phyloP scores from a whole-genome alignment of 345 rosid species.

The Hibiscus syriacus region DNA sequence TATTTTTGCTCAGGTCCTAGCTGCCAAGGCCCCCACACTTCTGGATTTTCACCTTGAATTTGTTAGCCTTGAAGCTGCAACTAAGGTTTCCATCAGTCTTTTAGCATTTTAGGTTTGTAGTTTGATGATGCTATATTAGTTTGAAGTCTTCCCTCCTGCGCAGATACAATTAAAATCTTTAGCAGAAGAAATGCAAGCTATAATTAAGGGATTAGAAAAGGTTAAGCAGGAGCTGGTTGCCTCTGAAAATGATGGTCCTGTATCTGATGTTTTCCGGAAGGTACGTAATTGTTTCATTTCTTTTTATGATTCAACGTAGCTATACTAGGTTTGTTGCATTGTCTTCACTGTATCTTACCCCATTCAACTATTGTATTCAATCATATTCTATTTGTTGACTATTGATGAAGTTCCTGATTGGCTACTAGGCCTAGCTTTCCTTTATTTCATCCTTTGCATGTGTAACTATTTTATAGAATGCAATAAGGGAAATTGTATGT shows the following conservation, averaged over 20 bases:
- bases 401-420: not conserved
- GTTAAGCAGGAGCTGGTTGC: conserved; percentile 79
- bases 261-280: conserved; percentile 89
- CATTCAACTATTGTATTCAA: not conserved
- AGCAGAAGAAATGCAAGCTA: conserved; percentile 99
- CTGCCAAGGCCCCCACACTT: conserved; percentile 58
- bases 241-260: conserved; percentile 92
- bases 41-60: conserved; percentile 78
- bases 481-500: not conserved
- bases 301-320: not conserved
- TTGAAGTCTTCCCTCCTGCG: conserved; percentile 14
- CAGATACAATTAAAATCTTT: conserved; percentile 94
- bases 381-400: not conserved
- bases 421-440: not conserved
- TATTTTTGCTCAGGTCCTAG: conserved; percentile 47
- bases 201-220: conserved; percentile 91
- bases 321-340: conserved; percentile 7
- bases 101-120: not conserved
- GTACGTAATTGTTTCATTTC: conserved; percentile 26
- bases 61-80: conserved; percentile 70
- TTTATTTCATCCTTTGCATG: not conserved
- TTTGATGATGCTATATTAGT: conserved; percentile 4
- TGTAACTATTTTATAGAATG: not conserved
- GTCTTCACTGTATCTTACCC: not conserved
- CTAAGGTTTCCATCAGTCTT: conserved; percentile 51